These are phyloP conservation scores for Yamadazyma triangularis DNA, from an alignment of 1,139 yeast species.

Conservation along the genomic window DNA sequence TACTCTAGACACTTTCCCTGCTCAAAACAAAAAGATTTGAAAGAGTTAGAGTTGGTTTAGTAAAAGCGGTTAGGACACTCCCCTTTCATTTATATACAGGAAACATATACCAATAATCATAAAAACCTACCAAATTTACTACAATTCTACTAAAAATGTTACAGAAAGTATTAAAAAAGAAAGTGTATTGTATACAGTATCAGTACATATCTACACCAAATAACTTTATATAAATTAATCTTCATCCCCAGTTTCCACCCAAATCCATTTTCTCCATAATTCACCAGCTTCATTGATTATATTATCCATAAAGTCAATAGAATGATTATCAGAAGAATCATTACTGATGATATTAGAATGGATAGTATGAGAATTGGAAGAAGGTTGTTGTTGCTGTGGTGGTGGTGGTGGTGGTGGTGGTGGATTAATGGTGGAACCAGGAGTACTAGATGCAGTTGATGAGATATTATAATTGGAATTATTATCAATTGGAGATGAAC, in stretches of 20 bases:
- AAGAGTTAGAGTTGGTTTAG: too few relatives aligned
- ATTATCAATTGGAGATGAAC: neutral
- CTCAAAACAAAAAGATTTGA: too few relatives aligned
- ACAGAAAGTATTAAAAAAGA: too few relatives aligned
- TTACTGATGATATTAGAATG: slow-evolving; percentile 25
- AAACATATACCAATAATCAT: too few relatives aligned
- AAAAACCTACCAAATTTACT: too few relatives aligned
- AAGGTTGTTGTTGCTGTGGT: slow-evolving; percentile 7
- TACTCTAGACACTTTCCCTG: too few relatives aligned
- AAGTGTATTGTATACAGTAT: too few relatives aligned
- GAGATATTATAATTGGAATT: neutral
- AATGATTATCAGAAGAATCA: slow-evolving; percentile 28
- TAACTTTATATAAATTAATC: too few relatives aligned
- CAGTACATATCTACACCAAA: too few relatives aligned
- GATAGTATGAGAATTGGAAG: slow-evolving; percentile 1
- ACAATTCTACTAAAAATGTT: too few relatives aligned
- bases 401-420: slow-evolving; percentile 1
- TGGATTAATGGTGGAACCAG: neutral
- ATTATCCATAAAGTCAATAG: slow-evolving; percentile 60
- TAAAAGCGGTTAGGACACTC: too few relatives aligned
- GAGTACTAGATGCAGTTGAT: neutral
- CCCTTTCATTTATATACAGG: too few relatives aligned
- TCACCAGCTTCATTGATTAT: slow-evolving; percentile 79
- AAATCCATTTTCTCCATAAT: slow-evolving; percentile 82
- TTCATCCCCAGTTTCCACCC: slow-evolving; percentile 41